Percentiles rank a stretch among this genome's conserved stretches.
These are phyloP conservation scores for Rhodosporidiobolus sp. DNA, from an alignment of 768 basidiomycete genomes.

Conservation along the genomic window DNA sequence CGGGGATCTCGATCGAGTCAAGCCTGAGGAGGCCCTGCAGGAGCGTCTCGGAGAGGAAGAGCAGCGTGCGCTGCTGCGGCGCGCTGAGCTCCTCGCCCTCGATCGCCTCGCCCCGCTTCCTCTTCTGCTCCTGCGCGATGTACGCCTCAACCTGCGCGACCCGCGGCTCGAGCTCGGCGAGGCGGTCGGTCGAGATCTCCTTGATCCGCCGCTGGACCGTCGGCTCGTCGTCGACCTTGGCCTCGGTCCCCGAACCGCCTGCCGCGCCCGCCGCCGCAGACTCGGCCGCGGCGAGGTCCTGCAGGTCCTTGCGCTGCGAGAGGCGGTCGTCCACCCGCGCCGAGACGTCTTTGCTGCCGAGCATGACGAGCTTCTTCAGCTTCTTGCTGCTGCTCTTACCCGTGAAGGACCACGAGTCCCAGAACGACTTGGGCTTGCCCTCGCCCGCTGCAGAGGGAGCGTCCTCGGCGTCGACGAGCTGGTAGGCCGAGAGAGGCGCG, in stretches of 20 bases:
- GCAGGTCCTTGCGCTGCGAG: constrained; percentile 26
- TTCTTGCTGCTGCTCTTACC: constrained; percentile 7
- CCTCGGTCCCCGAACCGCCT: neutral
- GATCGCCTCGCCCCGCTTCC: constrained; percentile 41
- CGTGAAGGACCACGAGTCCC: constrained; percentile 32
- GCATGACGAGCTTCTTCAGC: constrained; percentile 38
- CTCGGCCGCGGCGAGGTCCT: constrained; percentile 11
- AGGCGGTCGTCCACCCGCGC: constrained; percentile 36
- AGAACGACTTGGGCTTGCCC: constrained; percentile 6
- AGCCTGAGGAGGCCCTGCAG: constrained; percentile 82
- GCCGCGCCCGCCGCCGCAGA: neutral
- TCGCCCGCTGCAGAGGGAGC: neutral
- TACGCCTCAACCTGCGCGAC: constrained; percentile 33
- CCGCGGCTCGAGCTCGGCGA: constrained; percentile 29
- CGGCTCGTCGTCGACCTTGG: constrained; percentile 24
- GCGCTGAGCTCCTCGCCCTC: constrained; percentile 54
- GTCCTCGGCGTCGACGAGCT: constrained; percentile 22
- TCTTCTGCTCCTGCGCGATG: constrained; percentile 33
- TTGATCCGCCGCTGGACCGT: constrained; percentile 21
- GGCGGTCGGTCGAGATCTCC: constrained; percentile 14
- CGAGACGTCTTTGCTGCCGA: constrained; percentile 31
- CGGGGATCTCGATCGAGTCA: constrained; percentile 72
- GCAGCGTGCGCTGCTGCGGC: constrained; percentile 47
- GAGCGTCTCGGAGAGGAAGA: constrained; percentile 67
- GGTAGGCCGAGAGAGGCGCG: constrained; percentile 51